phyloP scores from a whole-genome alignment of 73 alveolate species.

The Paramecium biaurelia region DNA sequence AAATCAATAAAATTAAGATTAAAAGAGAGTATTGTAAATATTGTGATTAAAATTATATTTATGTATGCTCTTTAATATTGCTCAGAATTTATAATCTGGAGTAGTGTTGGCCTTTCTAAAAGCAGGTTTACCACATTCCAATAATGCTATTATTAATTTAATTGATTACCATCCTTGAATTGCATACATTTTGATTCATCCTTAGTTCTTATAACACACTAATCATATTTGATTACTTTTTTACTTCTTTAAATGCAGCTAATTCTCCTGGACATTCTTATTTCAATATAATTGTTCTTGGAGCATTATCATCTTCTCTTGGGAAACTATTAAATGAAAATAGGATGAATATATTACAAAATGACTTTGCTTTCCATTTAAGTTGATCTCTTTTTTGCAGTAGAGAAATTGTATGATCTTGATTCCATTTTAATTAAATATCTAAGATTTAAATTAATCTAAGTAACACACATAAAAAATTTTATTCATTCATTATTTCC shows the following conservation, averaged over 20 bases:
- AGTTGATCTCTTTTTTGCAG: slow-evolving; percentile 66
- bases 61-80: neutral
- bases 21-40: neutral
- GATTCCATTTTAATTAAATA: slow-evolving; percentile 60
- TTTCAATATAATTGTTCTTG: slow-evolving; percentile 62
- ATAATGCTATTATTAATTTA: slow-evolving; percentile 1
- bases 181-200: slow-evolving; percentile 58
- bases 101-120: slow-evolving; percentile 65
- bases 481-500: neutral
- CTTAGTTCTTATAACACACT: slow-evolving; percentile 51
- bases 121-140: slow-evolving; percentile 66
- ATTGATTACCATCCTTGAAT: slow-evolving; percentile 45
- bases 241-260: slow-evolving; percentile 52
- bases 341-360: neutral
- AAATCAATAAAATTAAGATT: neutral
- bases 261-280: slow-evolving; percentile 58
- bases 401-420: slow-evolving; percentile 63
- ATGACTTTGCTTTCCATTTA: slow-evolving; percentile 61
- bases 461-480: neutral
- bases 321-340: slow-evolving; percentile 50
- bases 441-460: slow-evolving; percentile 12
- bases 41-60: neutral
- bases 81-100: slow-evolving; percentile 59
- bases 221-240: neutral
- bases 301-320: slow-evolving; percentile 68